A percentile compares a stretch with the other conserved stretches of the same genome.
Evolutionary conservation across 1,139 yeast species (phyloP).

Genomic region (Lodderomyces pseudojiufengensis): DNA sequence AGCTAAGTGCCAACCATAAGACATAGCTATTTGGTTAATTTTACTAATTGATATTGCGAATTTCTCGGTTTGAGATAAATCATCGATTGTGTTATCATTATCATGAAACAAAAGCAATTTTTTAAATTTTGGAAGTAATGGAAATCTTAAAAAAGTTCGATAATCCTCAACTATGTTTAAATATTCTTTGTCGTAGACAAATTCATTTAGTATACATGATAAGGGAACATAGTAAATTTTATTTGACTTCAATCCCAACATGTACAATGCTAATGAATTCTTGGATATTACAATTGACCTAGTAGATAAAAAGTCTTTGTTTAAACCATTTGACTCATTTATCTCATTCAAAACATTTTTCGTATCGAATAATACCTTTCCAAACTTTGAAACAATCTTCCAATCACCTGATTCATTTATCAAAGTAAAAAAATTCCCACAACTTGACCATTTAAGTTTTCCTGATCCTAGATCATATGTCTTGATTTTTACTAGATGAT

Average conservation of each 20-base stretch:
- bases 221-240: constrained; percentile 12
- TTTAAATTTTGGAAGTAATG: constrained; percentile 32
- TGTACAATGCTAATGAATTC: constrained; percentile 24
- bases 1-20: constrained; percentile 29
- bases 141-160: constrained; percentile 23
- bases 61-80: constrained; percentile 17
- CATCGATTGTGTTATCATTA: constrained; percentile 15
- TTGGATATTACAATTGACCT: constrained; percentile 22
- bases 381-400: constrained; percentile 37
- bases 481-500: constrained; percentile 14
- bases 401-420: constrained; percentile 26
- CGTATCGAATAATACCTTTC: constrained; percentile 30
- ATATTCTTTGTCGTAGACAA: constrained; percentile 27
- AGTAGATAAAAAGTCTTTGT: constrained; percentile 23
- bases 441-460: constrained; percentile 30
- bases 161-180: constrained; percentile 23
- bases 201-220: constrained; percentile 9
- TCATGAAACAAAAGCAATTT: constrained; percentile 23
- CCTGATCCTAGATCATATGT: constrained; percentile 10
- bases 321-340: constrained; percentile 16
- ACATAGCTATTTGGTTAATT: constrained; percentile 28
- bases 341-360: constrained; percentile 23
- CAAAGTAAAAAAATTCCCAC: constrained; percentile 33
- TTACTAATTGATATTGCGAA: constrained; percentile 24
- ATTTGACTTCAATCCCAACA: constrained; percentile 24